These are phyloP conservation scores for Ceratobasidium sp. DNA, from an alignment of 1,284 basidiomycete genomes.

Conservation along the genomic window DNA sequence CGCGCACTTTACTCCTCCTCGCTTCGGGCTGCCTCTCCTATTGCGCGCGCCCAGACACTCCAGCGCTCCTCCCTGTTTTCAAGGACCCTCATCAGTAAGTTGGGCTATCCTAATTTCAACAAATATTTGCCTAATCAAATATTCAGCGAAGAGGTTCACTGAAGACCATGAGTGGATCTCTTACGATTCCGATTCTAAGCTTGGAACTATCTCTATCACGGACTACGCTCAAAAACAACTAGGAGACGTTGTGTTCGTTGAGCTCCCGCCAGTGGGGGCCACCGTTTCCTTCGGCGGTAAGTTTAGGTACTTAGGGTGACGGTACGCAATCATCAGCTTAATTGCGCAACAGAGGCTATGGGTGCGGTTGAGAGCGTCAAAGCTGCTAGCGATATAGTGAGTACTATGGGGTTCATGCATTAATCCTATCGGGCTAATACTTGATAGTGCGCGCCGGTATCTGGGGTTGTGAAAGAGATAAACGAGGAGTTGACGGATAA, in stretches of 20 bases:
- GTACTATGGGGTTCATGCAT: slow-evolving; percentile 21
- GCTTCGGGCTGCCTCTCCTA: slow-evolving; percentile 13
- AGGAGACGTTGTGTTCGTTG: slow-evolving; percentile 98
- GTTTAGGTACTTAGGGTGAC: slow-evolving; percentile 53
- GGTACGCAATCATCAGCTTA: background rate
- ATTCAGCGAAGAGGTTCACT: slow-evolving; percentile 84
- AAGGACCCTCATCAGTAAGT: slow-evolving; percentile 43
- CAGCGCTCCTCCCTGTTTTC: slow-evolving; percentile 5
- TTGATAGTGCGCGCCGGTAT: slow-evolving; percentile 89
- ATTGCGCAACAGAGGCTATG: slow-evolving; percentile 76
- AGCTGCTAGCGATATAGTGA: slow-evolving; percentile 93
- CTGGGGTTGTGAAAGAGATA: slow-evolving; percentile 84
- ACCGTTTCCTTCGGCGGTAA: slow-evolving; percentile 83
- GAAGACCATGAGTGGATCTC: slow-evolving; percentile 91
- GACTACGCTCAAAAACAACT: slow-evolving; percentile 93
- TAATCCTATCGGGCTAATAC: slow-evolving; percentile 56
- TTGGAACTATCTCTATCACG: slow-evolving; percentile 92
- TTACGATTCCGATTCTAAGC: slow-evolving; percentile 82
- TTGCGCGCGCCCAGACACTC: background rate
- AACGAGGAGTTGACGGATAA: slow-evolving; percentile 79
- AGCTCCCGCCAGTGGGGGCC: slow-evolving; percentile 82
- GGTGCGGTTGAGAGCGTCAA: slow-evolving; percentile 99
- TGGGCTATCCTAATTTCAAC: no score
- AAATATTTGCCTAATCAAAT: slow-evolving; percentile 47
- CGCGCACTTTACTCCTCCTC: slow-evolving; percentile 26